Base-by-base conservation (phyloP, 2,329 filamentous ascomycete genomes). In the Lanzia echinophila region DNA sequence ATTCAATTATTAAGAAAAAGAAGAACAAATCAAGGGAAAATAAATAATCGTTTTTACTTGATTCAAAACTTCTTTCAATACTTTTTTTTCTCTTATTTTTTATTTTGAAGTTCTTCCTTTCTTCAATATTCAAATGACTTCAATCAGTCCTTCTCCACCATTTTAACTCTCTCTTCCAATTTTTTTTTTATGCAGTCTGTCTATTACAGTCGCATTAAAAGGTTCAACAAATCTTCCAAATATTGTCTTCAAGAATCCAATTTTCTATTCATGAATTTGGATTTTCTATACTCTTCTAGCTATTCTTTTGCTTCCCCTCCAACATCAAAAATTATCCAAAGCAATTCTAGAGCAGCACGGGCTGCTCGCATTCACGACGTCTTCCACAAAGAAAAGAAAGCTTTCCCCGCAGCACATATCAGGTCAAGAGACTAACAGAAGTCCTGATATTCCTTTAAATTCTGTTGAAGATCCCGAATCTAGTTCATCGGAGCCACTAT, bases 371-470 rank as follows among this genome's bases (percentile, higher is more conserved):
- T 75, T 79, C 82, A 86, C 78, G 72, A 86, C 82, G 82, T 84
- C 82, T 82, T 84, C 81, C 75, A 77, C 74, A 78, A 86, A 85
- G 81, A 86, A 85, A 82, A 78, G 82, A 77, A 85, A 81, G 79
- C 79, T 85, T 64, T 82, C 79, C 58, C 62, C 65, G 49, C 60
- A 62, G 54, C 59, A 59, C 50, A 56, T 53, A 50, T 54, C 56
- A 56, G 57, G 36, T 52, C 60, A 62, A 44, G 48, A 58, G 43
- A 50, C 58, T 28, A 56, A 61, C 51, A 60, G 51, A 56, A 60
- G 61, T 44, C 61, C 62, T 36, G 67, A 69, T 49, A 63, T 61
- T 36, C 63, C 65, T 39, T 53, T 66, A 47, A 59, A 56, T 43
- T 68, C 67, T 3, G 62, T 67, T 38, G 65, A 68, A 58, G 60